A percentile compares a stretch with the other conserved stretches of the same genome.
Conservation (phyloP, 2,329 filamentous ascomycete species). For the Daldinia eschscholtzii region DNA sequence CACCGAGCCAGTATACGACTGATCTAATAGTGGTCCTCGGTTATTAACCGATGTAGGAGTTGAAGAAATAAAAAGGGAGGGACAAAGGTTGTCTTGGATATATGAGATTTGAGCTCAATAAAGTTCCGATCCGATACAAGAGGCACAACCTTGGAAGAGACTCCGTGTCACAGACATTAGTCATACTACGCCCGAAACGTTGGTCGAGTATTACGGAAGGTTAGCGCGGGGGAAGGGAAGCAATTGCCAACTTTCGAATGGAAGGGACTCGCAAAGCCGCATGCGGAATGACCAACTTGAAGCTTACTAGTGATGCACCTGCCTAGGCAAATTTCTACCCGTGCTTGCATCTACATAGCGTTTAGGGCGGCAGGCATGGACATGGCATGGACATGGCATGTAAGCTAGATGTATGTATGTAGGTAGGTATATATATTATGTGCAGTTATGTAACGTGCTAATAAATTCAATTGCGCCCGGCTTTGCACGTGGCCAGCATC, state of each 20-base stretch:
- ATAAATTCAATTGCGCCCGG: slow-evolving; percentile 34
- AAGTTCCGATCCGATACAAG: background rate
- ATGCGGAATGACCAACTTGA: slow-evolving; percentile 39
- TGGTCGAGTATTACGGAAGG: background rate
- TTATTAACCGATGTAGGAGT: background rate
- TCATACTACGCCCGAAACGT: background rate
- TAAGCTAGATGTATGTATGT: background rate
- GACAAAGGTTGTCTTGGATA: background rate
- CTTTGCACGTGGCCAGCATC: slow-evolving; percentile 41
- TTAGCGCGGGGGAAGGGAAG: background rate
- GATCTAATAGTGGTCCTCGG: background rate
- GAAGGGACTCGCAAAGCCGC: slow-evolving; percentile 35
- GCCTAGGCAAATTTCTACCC: slow-evolving; percentile 11
- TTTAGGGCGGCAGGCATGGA: slow-evolving; percentile 6
- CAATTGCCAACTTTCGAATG: slow-evolving; percentile 6
- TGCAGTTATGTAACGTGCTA: slow-evolving; percentile 25
- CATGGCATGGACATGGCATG: slow-evolving; percentile 6
- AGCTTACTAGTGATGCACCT: slow-evolving; percentile 9
- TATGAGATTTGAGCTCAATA: background rate
- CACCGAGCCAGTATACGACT: background rate
- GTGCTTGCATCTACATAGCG: slow-evolving; percentile 7
- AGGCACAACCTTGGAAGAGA: background rate
- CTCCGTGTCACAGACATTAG: slow-evolving; percentile 1
- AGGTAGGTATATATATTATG: background rate
- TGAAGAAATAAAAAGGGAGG: background rate